A percentile compares a stretch with the other conserved stretches of the same genome.
These are phyloP conservation scores for Chlorella variabilis DNA, from an alignment of 163 green algal genomes.

Conservation along the genomic window DNA sequence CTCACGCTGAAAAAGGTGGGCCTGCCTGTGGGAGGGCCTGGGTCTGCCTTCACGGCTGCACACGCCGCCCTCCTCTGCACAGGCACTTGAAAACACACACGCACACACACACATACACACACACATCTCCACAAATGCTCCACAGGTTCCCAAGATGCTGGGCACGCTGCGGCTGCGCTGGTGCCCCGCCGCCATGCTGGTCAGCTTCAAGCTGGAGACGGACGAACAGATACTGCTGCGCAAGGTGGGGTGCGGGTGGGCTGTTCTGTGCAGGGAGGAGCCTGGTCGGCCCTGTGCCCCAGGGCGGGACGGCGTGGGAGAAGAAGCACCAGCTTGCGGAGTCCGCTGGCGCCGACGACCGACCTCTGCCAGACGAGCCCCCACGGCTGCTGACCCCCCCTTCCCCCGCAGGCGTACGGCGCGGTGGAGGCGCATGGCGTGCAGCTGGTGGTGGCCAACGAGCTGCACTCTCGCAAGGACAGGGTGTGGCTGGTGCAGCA, in stretches of 20 bases:
- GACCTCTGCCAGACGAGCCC: neutral
- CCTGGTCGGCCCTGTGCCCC: neutral
- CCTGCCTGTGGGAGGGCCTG: no score
- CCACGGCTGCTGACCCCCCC: neutral
- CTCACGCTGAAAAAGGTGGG: slow-evolving; percentile 67
- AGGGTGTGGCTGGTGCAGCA: slow-evolving; percentile 65
- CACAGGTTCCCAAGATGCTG: slow-evolving; percentile 97
- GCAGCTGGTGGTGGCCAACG: slow-evolving; percentile 96
- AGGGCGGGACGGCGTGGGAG: no score
- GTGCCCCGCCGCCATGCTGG: slow-evolving; percentile 84
- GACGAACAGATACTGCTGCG: slow-evolving; percentile 87
- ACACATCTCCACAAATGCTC: no score
- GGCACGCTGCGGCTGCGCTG: slow-evolving; percentile 78
- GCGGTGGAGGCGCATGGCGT: slow-evolving; percentile 82
- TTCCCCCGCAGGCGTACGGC: slow-evolving; percentile 47
- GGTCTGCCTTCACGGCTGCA: no score
- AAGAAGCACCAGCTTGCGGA: no score
- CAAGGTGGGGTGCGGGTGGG: slow-evolving; percentile 69
- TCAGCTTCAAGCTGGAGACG: slow-evolving; percentile 99
- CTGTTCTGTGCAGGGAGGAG: neutral
- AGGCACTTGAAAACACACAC: no score
- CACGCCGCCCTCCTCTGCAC: no score
- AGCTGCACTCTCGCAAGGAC: slow-evolving; percentile 90
- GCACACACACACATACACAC: no score
- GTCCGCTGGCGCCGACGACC: no score